Conservation (phyloP, 176 grass and related monocot genomes). For the Carex scoparia region DNA sequence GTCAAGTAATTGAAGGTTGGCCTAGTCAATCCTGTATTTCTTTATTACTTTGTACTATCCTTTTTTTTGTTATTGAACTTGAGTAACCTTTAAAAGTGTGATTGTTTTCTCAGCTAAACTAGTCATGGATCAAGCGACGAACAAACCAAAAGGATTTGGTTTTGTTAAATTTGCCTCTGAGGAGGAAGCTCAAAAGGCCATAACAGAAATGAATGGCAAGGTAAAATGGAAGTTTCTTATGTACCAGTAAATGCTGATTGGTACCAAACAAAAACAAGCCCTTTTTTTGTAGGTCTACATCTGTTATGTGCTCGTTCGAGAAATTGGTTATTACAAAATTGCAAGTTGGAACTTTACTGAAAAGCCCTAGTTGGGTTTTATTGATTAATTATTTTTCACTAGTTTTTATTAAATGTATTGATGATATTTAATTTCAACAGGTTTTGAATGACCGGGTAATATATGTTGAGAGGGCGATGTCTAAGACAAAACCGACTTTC, state of each 20-base stretch:
- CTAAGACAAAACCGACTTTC: neutral
- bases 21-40: neutral
- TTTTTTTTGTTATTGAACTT: neutral
- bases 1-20: slow-evolving; percentile 77
- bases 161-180: slow-evolving; percentile 81
- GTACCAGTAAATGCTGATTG: neutral
- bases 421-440: neutral
- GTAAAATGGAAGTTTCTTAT: slow-evolving; percentile 25
- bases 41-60: neutral
- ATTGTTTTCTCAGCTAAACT: slow-evolving; percentile 46
- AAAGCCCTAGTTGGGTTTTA: neutral
- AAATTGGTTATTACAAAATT: neutral
- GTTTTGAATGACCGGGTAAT: slow-evolving; percentile 24
- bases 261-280: neutral
- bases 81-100: slow-evolving; percentile 13
- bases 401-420: neutral
- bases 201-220: slow-evolving; percentile 75
- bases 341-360: neutral
- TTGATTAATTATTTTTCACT: neutral
- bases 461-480: slow-evolving; percentile 17
- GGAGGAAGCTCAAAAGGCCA: slow-evolving; percentile 41
- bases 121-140: slow-evolving; percentile 28
- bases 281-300: neutral
- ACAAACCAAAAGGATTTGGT: slow-evolving; percentile 74
- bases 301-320: neutral